Evolutionary conservation across 805 yeast genomes (phyloP), one percentile per base, ranked within the genome.

Genomic region (Scheffersomyces stipitis): DNA sequence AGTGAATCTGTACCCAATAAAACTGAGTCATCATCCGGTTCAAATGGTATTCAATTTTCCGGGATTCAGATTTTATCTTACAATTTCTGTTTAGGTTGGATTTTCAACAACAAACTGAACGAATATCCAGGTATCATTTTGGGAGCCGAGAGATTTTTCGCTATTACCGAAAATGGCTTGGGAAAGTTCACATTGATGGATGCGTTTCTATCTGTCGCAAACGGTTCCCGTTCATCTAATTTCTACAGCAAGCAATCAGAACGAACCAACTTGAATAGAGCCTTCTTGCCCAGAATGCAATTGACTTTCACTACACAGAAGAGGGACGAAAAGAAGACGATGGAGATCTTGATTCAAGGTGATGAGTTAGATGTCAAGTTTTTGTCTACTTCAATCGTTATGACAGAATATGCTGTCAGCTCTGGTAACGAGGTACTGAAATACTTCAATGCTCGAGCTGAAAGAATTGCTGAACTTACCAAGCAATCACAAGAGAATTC

Each of bases 81-180:
- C 46, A 76, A 83, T 44, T 68, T 85, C 41, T 84, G 95, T 43
- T 41, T 84, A 23, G 95, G 96, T 0, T 87, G 96, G 89, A 54
- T 84, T 3, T 84, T 83, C 52, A 80, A 75, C n/a, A 57, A 56
- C 4, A 53, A 56, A 1, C 42, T 52, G 2, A 71, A 69, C 15
- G 64, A 60, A 20, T 69, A 65, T 36, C 88, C 88, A 0, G 96
- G 96, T 8, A 52, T 87, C n/a, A 80, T 85, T 26, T 42, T 80
- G 20, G 97, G 97, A 0, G 86, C 84, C 37, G 87, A 86, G 45
- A 65, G 81, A 13, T 75, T 87, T 15, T 84, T 81, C 43, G 79
- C 87, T 1, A 76, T 80, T 0, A 73, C 81, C 15, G 81, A 80
- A 31, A 74, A 76, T 13, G 68, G 67, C 6, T 59, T 77, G 28